These are phyloP conservation scores for Rutstroemia sp. DNA, from an alignment of 2,329 filamentous ascomycete species.

Conservation along the genomic window DNA sequence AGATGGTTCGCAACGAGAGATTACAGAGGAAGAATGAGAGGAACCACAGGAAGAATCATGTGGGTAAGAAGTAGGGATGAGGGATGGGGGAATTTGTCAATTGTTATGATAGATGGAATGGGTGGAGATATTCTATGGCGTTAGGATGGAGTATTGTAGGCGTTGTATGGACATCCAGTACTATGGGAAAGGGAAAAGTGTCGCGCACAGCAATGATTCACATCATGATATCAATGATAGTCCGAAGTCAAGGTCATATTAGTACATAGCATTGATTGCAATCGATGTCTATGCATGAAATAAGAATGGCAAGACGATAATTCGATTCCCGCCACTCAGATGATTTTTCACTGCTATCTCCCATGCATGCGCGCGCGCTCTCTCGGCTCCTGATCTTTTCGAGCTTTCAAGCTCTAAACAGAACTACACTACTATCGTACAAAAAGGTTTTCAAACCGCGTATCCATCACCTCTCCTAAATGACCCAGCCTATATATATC, in stretches of 20 bases:
- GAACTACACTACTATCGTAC: constrained; percentile 2
- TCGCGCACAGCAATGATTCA: neutral
- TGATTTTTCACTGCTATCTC: neutral
- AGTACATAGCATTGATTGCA: neutral
- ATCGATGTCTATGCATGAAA: neutral
- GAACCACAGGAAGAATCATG: constrained; percentile 31
- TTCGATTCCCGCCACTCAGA: neutral
- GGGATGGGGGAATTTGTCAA: neutral
- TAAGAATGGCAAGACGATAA: neutral
- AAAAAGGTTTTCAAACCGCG: neutral
- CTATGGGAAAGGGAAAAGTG: constrained; percentile 6
- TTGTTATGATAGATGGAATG: neutral
- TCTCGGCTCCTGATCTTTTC: neutral
- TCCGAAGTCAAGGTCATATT: neutral
- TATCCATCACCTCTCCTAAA: no score
- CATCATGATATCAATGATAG: neutral
- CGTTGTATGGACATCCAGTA: constrained; percentile 2
- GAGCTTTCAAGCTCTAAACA: neutral
- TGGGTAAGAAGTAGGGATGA: constrained; percentile 2
- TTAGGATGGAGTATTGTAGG: constrained; percentile 7
- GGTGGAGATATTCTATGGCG: constrained; percentile 9
- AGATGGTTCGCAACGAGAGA: constrained; percentile 62
- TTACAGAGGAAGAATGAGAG: constrained; percentile 60
- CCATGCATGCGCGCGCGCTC: neutral
- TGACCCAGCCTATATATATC: neutral